Conservation (phyloP, 2,329 filamentous ascomycete genomes). For the Penicillium psychrosexuale region DNA sequence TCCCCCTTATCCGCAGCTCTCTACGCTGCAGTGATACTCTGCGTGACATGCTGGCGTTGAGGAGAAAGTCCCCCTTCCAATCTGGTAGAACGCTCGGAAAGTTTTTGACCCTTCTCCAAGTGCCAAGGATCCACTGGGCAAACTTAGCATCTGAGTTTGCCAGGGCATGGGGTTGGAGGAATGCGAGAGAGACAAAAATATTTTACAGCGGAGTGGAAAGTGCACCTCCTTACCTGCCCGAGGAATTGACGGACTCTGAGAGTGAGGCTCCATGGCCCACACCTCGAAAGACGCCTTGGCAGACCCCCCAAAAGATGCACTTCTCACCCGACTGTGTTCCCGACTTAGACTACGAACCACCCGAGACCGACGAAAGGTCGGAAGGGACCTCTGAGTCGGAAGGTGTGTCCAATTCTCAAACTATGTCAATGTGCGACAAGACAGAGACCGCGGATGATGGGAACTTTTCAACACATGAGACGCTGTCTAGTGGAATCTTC, state of each 20-base stretch:
- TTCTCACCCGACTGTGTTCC: not conserved
- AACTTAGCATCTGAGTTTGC: conserved; percentile 23
- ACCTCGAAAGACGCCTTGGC: not conserved
- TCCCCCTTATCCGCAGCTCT: conserved; percentile 15
- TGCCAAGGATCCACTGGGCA: conserved; percentile 24
- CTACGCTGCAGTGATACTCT: conserved; percentile 10
- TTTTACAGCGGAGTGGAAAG: not conserved
- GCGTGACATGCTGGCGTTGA: conserved; percentile 11
- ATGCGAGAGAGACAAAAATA: not conserved
- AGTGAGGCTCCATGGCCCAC: not conserved
- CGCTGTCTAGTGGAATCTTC: not conserved
- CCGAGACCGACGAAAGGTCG: not conserved
- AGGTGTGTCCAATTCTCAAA: not conserved
- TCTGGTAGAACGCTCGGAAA: conserved; percentile 24
- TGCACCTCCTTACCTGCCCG: not conserved
- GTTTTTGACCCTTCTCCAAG: conserved; percentile 18
- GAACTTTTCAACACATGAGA: not conserved
- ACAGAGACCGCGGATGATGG: not conserved
- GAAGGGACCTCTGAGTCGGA: not conserved
- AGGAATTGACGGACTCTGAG: conserved; percentile 1
- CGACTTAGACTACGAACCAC: not conserved
- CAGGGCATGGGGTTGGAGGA: conserved; percentile 17
- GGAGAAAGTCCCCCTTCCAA: not conserved
- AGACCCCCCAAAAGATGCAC: not conserved
- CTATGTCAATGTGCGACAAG: not conserved